These are phyloP conservation scores for Blepharisma undulans DNA, from an alignment of 169 alveolate genomes.

Conservation along the genomic window DNA sequence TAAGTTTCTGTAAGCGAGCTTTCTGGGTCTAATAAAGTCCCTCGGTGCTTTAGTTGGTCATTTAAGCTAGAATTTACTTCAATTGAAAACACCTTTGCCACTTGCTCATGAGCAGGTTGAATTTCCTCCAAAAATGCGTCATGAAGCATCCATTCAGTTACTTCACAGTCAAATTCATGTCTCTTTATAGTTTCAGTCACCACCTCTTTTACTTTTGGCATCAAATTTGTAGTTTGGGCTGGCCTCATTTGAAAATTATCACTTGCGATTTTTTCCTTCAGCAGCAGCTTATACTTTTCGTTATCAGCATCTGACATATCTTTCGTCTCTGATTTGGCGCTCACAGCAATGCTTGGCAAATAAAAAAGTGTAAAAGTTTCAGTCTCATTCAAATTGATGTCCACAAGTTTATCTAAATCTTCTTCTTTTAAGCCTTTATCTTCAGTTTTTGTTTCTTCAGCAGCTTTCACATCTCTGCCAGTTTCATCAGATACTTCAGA, in stretches of 20 bases:
- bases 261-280: constrained; percentile 13
- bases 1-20: constrained; percentile 8
- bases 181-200: constrained; percentile 3
- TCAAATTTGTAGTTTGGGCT: constrained; percentile 12
- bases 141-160: constrained; percentile 35
- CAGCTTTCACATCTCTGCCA: neutral
- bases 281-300: neutral
- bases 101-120: neutral
- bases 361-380: constrained; percentile 19
- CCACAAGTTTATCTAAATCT: constrained; percentile 20
- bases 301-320: neutral
- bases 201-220: constrained; percentile 8
- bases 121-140: neutral
- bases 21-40: constrained; percentile 39
- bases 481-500: constrained; percentile 30
- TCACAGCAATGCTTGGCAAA: constrained; percentile 31
- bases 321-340: constrained; percentile 21
- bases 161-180: constrained; percentile 31
- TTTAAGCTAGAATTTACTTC: constrained; percentile 14
- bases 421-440: neutral
- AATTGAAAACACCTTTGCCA: constrained; percentile 3
- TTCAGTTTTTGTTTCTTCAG: constrained; percentile 7
- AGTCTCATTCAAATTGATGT: constrained; percentile 28
- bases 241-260: constrained; percentile 13
- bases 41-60: constrained; percentile 16